Evolutionary conservation across 2,329 filamentous ascomycete genomes (phyloP).

Genomic region (Grosmannia clavigera): DNA sequence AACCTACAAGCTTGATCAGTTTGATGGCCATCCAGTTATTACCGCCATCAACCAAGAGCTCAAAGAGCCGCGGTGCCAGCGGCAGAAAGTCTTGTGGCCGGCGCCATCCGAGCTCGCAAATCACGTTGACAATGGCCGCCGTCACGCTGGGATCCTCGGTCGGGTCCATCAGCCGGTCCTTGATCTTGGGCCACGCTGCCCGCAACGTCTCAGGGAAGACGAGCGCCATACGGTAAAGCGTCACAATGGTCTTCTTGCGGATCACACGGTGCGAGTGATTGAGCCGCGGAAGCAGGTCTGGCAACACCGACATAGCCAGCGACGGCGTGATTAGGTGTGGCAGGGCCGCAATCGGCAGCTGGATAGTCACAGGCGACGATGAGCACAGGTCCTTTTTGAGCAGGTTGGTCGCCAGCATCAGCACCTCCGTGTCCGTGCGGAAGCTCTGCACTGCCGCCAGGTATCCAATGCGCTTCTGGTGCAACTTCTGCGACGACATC

Average conservation of each 20-base stretch:
- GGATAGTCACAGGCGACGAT: conserved; percentile 62
- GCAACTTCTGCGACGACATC: conserved; percentile 91
- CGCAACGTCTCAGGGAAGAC: conserved; percentile 94
- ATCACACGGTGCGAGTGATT: conserved; percentile 76
- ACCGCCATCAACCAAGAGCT: conserved; percentile 77
- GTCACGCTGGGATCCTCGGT: conserved; percentile 87
- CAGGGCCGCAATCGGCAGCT: conserved; percentile 77
- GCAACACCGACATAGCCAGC: conserved; percentile 77
- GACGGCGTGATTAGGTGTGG: conserved; percentile 90
- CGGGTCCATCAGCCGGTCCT: conserved; percentile 83
- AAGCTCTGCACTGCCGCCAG: conserved; percentile 94
- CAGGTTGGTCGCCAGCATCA: conserved; percentile 95
- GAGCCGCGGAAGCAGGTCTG: conserved; percentile 75
- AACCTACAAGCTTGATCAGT: conserved; percentile 78
- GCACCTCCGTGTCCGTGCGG: conserved; percentile 83
- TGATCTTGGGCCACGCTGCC: conserved; percentile 93
- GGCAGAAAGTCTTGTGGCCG: conserved; percentile 88
- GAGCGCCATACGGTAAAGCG: conserved; percentile 80
- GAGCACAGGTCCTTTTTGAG: conserved; percentile 85
- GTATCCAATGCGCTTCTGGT: conserved; percentile 92
- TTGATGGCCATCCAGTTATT: conserved; percentile 99
- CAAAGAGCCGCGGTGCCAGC: conserved; percentile 81
- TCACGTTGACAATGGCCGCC: conserved; percentile 89
- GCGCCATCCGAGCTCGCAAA: conserved; percentile 91
- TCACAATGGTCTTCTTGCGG: conserved; percentile 92